phyloP scores from a whole-genome alignment of 2,329 filamentous ascomycete genomes.

The Metarhizium guizhouense region DNA sequence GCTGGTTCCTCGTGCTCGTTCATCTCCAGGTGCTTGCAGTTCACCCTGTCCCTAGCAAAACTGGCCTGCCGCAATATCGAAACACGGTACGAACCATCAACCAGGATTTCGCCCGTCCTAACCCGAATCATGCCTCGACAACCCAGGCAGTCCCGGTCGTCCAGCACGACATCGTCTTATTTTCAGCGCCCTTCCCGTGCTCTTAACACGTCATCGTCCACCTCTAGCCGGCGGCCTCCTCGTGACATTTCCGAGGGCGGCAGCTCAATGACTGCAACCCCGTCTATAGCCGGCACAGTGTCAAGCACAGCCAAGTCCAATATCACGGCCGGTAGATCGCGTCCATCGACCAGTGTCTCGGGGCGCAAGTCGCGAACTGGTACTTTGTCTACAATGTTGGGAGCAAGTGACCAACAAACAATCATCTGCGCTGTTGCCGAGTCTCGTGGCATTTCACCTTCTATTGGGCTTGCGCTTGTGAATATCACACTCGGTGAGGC shows the following conservation, averaged over 20 bases:
- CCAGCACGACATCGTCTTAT: neutral
- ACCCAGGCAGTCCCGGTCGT: neutral
- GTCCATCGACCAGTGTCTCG: conserved; percentile 28
- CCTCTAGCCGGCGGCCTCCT: neutral
- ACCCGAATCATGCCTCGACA: neutral
- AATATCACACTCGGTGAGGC: conserved; percentile 80
- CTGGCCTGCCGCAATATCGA: no score
- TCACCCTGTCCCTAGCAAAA: no score
- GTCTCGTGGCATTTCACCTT: conserved; percentile 76
- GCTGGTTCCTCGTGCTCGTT: no score
- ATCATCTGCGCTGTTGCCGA: conserved; percentile 86
- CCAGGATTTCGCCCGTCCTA: neutral
- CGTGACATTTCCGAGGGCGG: neutral
- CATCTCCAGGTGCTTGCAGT: no score
- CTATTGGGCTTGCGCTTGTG: conserved; percentile 77
- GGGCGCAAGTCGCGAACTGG: conserved; percentile 35
- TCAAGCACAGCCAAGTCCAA: conserved; percentile 5
- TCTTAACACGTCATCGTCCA: neutral
- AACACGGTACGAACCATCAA: neutral
- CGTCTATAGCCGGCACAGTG: conserved; percentile 10
- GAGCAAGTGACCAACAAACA: conserved; percentile 49
- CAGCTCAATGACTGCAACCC: conserved; percentile 6
- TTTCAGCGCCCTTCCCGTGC: neutral
- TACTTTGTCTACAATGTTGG: conserved; percentile 28
- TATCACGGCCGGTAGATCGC: neutral